Evolutionary conservation across 305 asterid species (phyloP).

Genomic region (Fraxinus nigra): DNA sequence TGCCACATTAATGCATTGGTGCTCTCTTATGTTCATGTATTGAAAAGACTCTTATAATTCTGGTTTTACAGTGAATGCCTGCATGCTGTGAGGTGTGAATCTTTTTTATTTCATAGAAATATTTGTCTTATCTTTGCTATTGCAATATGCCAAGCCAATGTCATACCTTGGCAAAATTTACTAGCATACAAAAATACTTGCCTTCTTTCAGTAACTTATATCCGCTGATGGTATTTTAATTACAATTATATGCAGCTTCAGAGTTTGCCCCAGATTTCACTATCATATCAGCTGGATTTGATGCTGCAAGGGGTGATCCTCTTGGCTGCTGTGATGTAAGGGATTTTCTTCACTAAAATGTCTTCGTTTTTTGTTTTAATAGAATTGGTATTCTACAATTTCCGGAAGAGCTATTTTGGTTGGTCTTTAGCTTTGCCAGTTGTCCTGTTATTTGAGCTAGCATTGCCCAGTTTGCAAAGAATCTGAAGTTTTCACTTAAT

Average conservation of each 20-base stretch:
- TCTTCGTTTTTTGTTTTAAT: conserved; percentile 4
- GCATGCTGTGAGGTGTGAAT: neutral
- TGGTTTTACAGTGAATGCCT: neutral
- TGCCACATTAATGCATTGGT: neutral
- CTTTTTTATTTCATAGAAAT: neutral
- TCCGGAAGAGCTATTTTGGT: conserved; percentile 13
- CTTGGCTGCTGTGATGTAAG: conserved; percentile 96
- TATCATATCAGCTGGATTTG: conserved; percentile 97
- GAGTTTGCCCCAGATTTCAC: conserved; percentile 87
- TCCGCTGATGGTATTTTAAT: conserved; percentile 28
- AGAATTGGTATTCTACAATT: conserved; percentile 5
- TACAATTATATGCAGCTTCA: conserved; percentile 60
- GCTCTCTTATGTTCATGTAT: neutral
- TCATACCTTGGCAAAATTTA: conserved; percentile 3
- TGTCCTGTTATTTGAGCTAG: conserved; percentile 3
- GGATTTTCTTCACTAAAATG: conserved; percentile 11
- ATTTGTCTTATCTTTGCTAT: neutral
- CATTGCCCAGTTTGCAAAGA: conserved; percentile 6
- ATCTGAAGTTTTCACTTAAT: neutral
- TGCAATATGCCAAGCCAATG: neutral
- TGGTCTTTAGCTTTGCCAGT: conserved; percentile 4
- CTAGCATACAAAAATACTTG: conserved; percentile 1
- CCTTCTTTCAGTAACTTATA: conserved; percentile 19
- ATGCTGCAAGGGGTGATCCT: conserved; percentile 98
- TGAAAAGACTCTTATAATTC: too few relatives aligned